phyloP scores from a whole-genome alignment of 78 protist genomes.

The Chrysochromulina parva region DNA sequence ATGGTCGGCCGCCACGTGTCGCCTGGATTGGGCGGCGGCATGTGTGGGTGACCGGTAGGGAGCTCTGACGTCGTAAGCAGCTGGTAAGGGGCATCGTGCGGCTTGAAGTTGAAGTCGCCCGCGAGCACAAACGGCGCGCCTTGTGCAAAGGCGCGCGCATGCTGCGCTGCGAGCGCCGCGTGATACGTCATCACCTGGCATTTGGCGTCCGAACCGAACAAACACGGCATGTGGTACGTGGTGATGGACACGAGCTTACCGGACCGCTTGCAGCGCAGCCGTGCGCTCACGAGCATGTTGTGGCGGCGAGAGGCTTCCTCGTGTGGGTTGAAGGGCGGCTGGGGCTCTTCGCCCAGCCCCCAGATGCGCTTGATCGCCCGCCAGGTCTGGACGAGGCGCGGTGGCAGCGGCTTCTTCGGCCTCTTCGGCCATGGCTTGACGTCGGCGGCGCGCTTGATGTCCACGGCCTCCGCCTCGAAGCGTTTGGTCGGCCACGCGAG shows the following conservation, averaged over 20 bases:
- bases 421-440: neutral
- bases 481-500: neutral
- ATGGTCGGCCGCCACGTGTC: neutral
- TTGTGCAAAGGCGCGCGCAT: neutral
- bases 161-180: neutral
- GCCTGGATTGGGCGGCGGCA: neutral
- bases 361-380: no score
- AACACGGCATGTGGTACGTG: constrained; percentile 14
- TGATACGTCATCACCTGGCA: neutral
- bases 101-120: constrained; percentile 3
- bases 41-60: neutral
- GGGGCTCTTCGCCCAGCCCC: no score
- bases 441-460: neutral
- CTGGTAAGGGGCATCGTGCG: neutral
- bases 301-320: neutral
- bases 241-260: neutral
- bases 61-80: neutral
- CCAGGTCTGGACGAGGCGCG: no score
- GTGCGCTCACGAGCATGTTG: neutral
- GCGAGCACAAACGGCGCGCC: neutral
- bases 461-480: neutral
- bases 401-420: no score
- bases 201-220: neutral
- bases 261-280: neutral
- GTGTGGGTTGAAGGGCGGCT: neutral